Evolutionary conservation across 208 protist species (phyloP).

Genomic region (Acanthamoeba polyphaga): DNA sequence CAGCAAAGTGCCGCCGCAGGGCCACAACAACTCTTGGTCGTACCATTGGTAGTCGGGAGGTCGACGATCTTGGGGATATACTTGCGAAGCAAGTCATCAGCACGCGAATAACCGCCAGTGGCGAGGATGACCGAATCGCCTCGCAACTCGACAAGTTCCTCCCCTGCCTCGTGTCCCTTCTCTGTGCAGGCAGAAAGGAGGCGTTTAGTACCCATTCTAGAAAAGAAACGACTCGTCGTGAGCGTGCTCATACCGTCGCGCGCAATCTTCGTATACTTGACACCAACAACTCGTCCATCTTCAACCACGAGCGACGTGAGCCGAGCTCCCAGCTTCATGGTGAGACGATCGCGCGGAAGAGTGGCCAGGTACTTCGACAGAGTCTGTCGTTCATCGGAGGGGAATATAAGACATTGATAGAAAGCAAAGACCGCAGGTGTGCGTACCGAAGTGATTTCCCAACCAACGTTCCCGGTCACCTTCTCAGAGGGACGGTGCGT

Average conservation of each 20-base stretch:
- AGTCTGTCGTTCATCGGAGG: not conserved
- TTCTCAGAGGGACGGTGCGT: slow-evolving; percentile 2
- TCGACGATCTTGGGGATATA: slow-evolving; percentile 90
- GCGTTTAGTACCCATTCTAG: not conserved
- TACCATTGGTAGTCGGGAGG: slow-evolving; percentile 94
- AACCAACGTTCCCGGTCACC: slow-evolving; percentile 12
- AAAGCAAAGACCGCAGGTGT: not conserved
- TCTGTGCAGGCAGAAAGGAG: not conserved
- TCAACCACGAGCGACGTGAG: slow-evolving; percentile 28
- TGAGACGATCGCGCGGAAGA: slow-evolving; percentile 3
- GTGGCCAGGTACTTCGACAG: not conserved
- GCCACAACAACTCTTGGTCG: slow-evolving; percentile 5
- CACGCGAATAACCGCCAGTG: slow-evolving; percentile 85
- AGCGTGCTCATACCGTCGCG: not conserved
- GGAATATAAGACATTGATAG: not conserved
- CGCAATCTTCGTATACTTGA: not conserved
- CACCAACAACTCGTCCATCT: slow-evolving; percentile 23
- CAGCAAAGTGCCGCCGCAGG: not conserved
- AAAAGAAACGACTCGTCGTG: not conserved
- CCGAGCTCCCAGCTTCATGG: not conserved
- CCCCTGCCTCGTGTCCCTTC: not conserved
- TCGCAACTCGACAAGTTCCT: not conserved
- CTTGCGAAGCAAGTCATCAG: slow-evolving; percentile 91
- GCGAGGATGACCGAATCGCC: slow-evolving; percentile 51
- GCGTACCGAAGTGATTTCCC: slow-evolving; percentile 39